Evolutionary conservation across 129 eudicot species (phyloP).

Genomic region (Tagetes patula): DNA sequence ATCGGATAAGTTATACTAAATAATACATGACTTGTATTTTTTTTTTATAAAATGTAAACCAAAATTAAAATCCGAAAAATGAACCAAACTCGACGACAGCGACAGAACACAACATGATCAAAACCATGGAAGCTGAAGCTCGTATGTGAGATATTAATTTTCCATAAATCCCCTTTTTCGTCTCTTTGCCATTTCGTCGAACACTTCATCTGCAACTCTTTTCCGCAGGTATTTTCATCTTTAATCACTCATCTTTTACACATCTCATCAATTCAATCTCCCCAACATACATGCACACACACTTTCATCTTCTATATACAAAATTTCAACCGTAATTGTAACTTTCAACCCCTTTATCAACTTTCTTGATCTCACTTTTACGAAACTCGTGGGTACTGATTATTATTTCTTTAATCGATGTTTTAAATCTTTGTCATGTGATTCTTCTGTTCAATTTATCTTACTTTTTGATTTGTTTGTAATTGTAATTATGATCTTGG

Average conservation of each 20-base stretch:
- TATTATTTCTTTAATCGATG: slow-evolving; percentile 16
- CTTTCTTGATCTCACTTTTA: slow-evolving; percentile 28
- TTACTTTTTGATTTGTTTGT: slow-evolving; percentile 29
- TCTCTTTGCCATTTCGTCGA: slow-evolving; percentile 8
- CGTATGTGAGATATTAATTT: background rate
- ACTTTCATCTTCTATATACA: background rate
- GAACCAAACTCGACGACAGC: background rate
- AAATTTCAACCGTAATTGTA: background rate
- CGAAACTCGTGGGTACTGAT: slow-evolving; percentile 15
- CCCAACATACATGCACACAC: slow-evolving; percentile 26
- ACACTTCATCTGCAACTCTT: slow-evolving; percentile 28
- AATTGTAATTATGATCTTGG: slow-evolving; percentile 25
- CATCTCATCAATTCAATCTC: slow-evolving; percentile 9
- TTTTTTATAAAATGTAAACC: background rate
- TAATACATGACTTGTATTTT: background rate
- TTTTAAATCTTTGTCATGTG: slow-evolving; percentile 40
- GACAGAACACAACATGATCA: slow-evolving; percentile 21
- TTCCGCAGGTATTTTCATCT: slow-evolving; percentile 21
- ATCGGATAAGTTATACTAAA: background rate
- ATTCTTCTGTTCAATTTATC: slow-evolving; percentile 33
- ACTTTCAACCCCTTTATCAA: background rate
- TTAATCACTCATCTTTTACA: slow-evolving; percentile 17
- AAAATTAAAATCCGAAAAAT: background rate
- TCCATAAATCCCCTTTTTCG: background rate
- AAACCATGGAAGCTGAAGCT: slow-evolving; percentile 22